Evolutionary conservation across 805 yeast genomes (phyloP), one percentile per base, ranked within the genome.

Genomic region (Teunomyces tritomae): DNA sequence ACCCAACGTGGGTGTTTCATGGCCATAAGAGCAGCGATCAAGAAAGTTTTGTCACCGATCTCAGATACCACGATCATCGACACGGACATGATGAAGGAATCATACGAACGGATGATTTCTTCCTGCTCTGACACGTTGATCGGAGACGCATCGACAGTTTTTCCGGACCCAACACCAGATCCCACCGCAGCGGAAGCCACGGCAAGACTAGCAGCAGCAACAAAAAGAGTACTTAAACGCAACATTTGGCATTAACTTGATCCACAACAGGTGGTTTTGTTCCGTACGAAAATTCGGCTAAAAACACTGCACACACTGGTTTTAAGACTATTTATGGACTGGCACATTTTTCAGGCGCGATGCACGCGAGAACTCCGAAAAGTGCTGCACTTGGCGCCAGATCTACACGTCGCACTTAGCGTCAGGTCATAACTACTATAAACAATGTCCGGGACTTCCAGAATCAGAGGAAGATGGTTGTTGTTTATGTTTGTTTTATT

Each of bases 11-110:
- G 81, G 67, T 90, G 85, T 63, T 89, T 87, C 98, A 94, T 94
- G 28, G 98, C 96, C 97, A 94, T 91, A 54, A 94, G 76, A 1
- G 97, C 98, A 30, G 99, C 97, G 58, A 94, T 89, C 55, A 94
- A 77, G 63, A 94, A 94, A 0, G 99, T 94, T 71, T 94, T 94
- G 67, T 94, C 99, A 50, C 99, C 99, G 49, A 94, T 85, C 67
- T 94, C 99, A 27, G 96, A 87, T n/a, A 90, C 87, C 28, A 88
- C 71, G 61, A 94, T 94, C 99, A 94, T 94, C 11, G 92, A 80
- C 29, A 84, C 71, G 1, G 98, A 81, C 84, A 92, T 82, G 49
- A 87, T 28, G 56, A 94, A 85, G 3, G 95, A 79, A 54, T 79
- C 68, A 43, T 66, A 67, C 26, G 49, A 49, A 20, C 28, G 43